These are phyloP conservation scores for Nakaseomyces glabratus DNA, from an alignment of 1,139 yeast species.

Conservation along the genomic window DNA sequence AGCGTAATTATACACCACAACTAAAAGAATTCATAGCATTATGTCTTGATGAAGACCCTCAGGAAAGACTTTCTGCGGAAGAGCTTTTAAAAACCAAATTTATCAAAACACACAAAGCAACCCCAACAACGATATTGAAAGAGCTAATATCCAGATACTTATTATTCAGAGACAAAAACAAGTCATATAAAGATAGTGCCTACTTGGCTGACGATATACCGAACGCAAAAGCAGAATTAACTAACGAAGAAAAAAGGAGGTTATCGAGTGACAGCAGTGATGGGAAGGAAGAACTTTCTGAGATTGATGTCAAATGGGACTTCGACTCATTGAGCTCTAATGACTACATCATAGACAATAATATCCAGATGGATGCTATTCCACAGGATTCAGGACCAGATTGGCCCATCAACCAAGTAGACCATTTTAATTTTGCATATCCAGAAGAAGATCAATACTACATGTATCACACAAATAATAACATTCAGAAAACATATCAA, in stretches of 20 bases:
- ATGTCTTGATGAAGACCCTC: constrained; percentile 89
- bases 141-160: constrained; percentile 77
- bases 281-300: constrained; percentile 26
- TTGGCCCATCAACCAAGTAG: constrained; percentile 29
- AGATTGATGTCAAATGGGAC: constrained; percentile 62
- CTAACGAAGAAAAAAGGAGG: constrained; percentile 12
- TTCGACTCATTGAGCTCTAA: constrained; percentile 68
- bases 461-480: constrained; percentile 24
- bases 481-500: constrained; percentile 24
- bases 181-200: constrained; percentile 41
- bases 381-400: constrained; percentile 27
- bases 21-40: constrained; percentile 84
- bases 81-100: constrained; percentile 70
- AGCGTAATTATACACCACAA: constrained; percentile 65
- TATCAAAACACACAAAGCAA: constrained; percentile 49
- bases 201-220: constrained; percentile 29
- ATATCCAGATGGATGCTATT: constrained; percentile 44
- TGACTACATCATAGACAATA: constrained; percentile 63
- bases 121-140: constrained; percentile 53
- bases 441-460: constrained; percentile 32
- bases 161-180: constrained; percentile 61
- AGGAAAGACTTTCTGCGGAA: constrained; percentile 80
- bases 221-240: constrained; percentile 24
- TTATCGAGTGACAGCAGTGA: constrained; percentile 11
- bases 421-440: constrained; percentile 32